A percentile compares a stretch with the other conserved stretches of the same genome.
Conservation (phyloP, 2,329 filamentous ascomycete genomes). For the Alternaria triticina region DNA sequence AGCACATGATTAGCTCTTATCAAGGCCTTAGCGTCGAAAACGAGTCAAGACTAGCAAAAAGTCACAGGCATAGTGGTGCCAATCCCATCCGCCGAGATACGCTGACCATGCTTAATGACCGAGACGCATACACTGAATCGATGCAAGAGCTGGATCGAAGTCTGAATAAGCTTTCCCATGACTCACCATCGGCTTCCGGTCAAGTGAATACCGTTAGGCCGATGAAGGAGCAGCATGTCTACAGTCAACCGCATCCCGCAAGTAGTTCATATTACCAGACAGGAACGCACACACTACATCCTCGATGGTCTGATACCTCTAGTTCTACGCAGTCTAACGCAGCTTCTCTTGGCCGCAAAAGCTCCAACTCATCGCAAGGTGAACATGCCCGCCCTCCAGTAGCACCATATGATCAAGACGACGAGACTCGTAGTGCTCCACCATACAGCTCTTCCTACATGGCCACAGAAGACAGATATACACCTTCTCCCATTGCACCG, state of each 20-base stretch:
- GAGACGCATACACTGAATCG: conserved; percentile 12
- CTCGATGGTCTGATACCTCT: conserved; percentile 32
- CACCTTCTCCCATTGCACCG: conserved; percentile 18
- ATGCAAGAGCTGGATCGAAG: conserved; percentile 15
- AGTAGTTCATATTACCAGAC: conserved; percentile 14
- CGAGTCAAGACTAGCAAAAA: conserved; percentile 3
- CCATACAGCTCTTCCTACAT: conserved; percentile 5
- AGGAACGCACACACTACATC: conserved; percentile 8
- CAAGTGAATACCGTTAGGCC: conserved; percentile 10
- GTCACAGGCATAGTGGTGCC: not conserved
- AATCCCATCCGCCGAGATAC: conserved; percentile 25
- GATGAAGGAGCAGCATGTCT: conserved; percentile 11
- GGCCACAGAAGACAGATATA: conserved; percentile 5
- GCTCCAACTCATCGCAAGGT: conserved; percentile 33
- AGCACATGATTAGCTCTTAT: conserved; percentile 42
- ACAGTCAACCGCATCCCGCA: conserved; percentile 12
- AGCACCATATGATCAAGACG: not conserved
- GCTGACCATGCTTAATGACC: conserved; percentile 25
- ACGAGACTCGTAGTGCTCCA: conserved; percentile 1
- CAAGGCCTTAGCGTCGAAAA: conserved; percentile 24
- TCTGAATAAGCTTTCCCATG: conserved; percentile 13
- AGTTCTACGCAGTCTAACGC: conserved; percentile 38
- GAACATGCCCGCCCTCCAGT: not conserved
- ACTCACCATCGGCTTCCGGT: conserved; percentile 19
- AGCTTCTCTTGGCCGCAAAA: conserved; percentile 33